Evolutionary conservation across 2,329 filamentous ascomycete genomes (phyloP), one percentile per base, ranked within the genome.

Genomic region (Trichoderma harzianum): DNA sequence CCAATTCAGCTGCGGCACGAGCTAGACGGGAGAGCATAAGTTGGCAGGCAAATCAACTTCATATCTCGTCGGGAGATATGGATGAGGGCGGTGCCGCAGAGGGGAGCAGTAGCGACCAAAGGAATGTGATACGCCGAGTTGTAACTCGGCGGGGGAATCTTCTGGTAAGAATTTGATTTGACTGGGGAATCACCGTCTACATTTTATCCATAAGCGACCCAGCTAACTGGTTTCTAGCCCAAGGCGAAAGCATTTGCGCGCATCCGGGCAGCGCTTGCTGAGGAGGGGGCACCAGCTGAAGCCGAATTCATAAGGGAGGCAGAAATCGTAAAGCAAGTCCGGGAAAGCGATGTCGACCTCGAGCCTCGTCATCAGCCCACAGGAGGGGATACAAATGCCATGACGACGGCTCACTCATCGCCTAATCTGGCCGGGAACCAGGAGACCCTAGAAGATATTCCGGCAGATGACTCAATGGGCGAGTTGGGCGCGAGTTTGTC

Each of bases 211-310:
- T 3, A 7, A 7, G 80, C 84, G 74, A 84, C 74, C 7, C 14
- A 28, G 10, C 66, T 69, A 28, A 69, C 39, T 7, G 3, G 5
- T 34, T 11, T 43, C 43, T 75, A 97, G 93, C 96, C 97, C 14
- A 99, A 98, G 85, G 96, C 95, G 0, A 97, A 97, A 83, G 94
- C 92, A 0, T 99, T 99, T 80, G 94, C 95, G 6, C 91, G 96
- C 12, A 97, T 99, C 75, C 90, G 93, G 73, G 96, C 95, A 10
- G 94, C 94, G 4, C 86, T 99, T 0, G 87, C 93, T 71, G 96
- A 99, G 82, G 96, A 99, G 83, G 88, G 89, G 18, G 90, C 94
- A 0, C 96, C 96, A 0, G 86, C 97, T 11, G 96, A 99, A 77
- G 92, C 92, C 55, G 96, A 99, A 80, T 90, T 94, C 71, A 91